phyloP scores from a whole-genome alignment of 345 rosid genomes.

The Eutrema heterophyllum region DNA sequence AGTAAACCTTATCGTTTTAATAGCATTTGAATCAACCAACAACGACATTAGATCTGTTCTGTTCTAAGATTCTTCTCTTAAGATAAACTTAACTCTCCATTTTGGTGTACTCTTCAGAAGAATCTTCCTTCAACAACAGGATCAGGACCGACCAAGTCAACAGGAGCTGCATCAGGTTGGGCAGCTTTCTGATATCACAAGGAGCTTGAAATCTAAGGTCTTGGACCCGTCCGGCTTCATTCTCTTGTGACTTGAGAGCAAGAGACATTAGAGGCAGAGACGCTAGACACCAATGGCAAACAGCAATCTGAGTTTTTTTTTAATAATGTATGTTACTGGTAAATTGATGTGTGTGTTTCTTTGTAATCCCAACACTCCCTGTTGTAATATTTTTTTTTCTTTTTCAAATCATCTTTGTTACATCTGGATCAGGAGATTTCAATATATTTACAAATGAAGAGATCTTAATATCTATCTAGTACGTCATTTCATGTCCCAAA shows the following conservation, averaged over 20 bases:
- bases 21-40: neutral
- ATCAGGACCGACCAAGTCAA: conserved; percentile 48
- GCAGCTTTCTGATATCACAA: conserved; percentile 73
- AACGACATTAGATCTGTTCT: neutral
- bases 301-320: neutral
- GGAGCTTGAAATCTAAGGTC: conserved; percentile 70
- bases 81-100: neutral
- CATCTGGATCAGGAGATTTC: neutral
- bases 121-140: conserved; percentile 66
- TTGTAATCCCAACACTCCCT: neutral
- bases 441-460: neutral
- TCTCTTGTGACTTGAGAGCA: conserved; percentile 22
- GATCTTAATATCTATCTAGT: neutral
- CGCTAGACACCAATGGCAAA: conserved; percentile 13
- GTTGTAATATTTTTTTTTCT: conserved; percentile 7
- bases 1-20: neutral
- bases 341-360: conserved; percentile 24
- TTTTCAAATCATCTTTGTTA: neutral
- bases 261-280: conserved; percentile 18
- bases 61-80: neutral
- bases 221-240: conserved; percentile 29
- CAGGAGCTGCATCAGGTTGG: conserved; percentile 93
- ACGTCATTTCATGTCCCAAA: neutral
- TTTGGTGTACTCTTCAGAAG: conserved; percentile 47
- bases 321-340: conserved; percentile 16